These are phyloP conservation scores for Dryas integrifolia DNA, from an alignment of 331 rosid species.

Conservation along the genomic window DNA sequence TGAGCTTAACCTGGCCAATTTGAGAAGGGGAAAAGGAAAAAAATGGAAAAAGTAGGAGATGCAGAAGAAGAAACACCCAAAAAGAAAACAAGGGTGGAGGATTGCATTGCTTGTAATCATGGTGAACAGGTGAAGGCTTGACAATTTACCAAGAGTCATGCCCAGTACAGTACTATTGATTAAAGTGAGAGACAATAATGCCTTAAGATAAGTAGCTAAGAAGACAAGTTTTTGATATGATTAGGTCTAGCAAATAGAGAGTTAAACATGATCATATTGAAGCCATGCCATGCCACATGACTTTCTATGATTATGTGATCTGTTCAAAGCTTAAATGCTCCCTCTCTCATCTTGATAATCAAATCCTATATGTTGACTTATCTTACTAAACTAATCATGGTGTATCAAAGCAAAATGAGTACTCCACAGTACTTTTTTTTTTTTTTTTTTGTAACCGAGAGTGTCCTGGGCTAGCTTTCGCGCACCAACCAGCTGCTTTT, in stretches of 20 bases:
- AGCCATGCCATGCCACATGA: not conserved
- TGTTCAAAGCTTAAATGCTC: not conserved
- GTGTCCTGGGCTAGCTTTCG: too few species aligned
- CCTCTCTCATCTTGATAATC: not conserved
- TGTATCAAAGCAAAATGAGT: too few species aligned
- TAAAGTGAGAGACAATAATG: slow-evolving; percentile 17
- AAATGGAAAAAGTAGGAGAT: not conserved
- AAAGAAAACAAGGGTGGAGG: not conserved
- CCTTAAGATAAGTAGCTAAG: slow-evolving; percentile 9
- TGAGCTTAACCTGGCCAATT: not conserved
- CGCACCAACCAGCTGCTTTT: too few species aligned
- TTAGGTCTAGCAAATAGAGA: not conserved
- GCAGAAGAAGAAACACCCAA: not conserved
- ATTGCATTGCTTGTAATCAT: slow-evolving; percentile 10
- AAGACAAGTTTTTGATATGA: slow-evolving; percentile 1
- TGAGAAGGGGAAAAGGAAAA: not conserved
- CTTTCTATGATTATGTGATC: slow-evolving; percentile 8
- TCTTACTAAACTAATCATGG: too few species aligned
- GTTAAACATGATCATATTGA: not conserved
- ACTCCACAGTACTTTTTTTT: too few species aligned
- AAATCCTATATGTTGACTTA: too few species aligned
- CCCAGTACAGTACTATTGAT: not conserved
- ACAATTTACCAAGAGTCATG: slow-evolving; percentile 8
- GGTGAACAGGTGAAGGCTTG: slow-evolving; percentile 6
- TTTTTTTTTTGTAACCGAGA: too few species aligned